Evolutionary conservation across 805 yeast genomes (phyloP).

Genomic region (Clavispora vitiphila): DNA sequence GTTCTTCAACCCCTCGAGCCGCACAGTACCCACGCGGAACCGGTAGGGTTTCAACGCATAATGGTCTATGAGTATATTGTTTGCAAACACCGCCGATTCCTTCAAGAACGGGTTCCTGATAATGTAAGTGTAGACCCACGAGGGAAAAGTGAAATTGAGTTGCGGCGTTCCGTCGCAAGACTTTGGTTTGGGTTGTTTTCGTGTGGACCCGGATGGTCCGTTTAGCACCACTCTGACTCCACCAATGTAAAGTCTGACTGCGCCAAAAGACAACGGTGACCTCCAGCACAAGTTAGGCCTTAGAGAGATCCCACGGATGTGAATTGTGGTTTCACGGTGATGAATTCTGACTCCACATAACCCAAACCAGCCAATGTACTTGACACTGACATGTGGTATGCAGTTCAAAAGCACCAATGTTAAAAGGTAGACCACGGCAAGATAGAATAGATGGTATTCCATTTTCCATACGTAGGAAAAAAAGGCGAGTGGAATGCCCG

Average conservation of each 20-base stretch:
- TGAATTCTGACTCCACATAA: conserved; percentile 9
- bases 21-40: conserved; percentile 12
- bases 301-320: conserved; percentile 5
- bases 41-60: conserved; percentile 8
- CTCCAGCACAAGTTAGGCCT: conserved; percentile 7
- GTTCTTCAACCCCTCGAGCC: conserved; percentile 8
- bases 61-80: conserved; percentile 10
- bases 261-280: conserved; percentile 10
- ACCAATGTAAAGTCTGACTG: conserved; percentile 6
- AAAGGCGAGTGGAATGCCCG: background rate
- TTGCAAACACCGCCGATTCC: conserved; percentile 10
- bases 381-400: conserved; percentile 12
- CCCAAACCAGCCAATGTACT: conserved; percentile 14
- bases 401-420: conserved; percentile 5
- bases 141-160: conserved; percentile 2
- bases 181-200: background rate
- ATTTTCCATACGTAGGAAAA: background rate
- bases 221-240: conserved; percentile 8
- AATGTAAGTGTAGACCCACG: conserved; percentile 3
- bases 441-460: background rate
- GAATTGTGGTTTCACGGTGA: conserved; percentile 5
- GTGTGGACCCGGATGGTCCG: background rate
- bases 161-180: background rate
- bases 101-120: conserved; percentile 12
- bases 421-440: background rate